phyloP scores from a whole-genome alignment of 2,329 filamentous ascomycete species.

The Chaetomium sp. region DNA sequence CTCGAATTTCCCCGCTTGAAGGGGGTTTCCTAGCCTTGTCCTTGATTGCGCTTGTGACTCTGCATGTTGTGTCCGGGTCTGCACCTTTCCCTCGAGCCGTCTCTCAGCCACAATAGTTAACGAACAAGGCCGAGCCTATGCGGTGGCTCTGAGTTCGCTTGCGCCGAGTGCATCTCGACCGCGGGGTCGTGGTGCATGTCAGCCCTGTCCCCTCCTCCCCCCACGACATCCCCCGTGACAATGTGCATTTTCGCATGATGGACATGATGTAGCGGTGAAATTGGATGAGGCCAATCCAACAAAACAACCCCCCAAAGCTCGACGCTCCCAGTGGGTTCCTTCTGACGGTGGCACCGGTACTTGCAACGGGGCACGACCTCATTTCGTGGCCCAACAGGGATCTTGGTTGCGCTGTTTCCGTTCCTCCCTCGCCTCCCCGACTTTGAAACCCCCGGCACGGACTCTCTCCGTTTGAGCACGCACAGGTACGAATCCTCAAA shows the following conservation, averaged over 20 bases:
- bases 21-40: too few relatives aligned
- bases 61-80: too few relatives aligned
- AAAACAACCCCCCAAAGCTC: background rate
- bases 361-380: background rate
- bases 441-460: background rate
- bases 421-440: background rate
- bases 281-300: too few relatives aligned
- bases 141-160: conserved; percentile 1
- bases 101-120: background rate
- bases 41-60: too few relatives aligned
- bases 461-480: background rate
- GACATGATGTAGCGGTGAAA: background rate
- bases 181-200: conserved; percentile 3
- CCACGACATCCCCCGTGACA: too few relatives aligned
- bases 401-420: conserved; percentile 3
- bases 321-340: background rate
- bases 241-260: background rate
- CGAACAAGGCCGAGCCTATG: background rate
- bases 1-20: too few relatives aligned
- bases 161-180: background rate
- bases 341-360: conserved; percentile 1
- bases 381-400: conserved; percentile 6
- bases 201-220: background rate
- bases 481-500: background rate
- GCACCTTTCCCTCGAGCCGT: background rate